Evolutionary conservation across 441 rosid species (phyloP), one percentile per base, ranked within the genome.

Genomic region (Rhodomyrtus psidioides): DNA sequence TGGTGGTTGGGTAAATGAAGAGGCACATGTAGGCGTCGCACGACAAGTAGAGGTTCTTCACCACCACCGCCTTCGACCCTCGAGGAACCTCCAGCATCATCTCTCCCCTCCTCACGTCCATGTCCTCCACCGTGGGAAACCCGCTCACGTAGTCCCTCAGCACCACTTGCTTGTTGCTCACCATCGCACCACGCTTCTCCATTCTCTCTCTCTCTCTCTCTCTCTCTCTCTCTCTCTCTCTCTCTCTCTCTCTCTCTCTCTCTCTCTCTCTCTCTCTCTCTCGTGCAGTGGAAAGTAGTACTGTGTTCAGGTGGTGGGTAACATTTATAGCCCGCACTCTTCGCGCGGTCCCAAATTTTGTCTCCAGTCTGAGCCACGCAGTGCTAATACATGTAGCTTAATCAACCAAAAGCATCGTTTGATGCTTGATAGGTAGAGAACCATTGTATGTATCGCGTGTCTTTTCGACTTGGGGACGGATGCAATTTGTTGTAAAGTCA

Each of bases 21-120:
- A 83, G 88, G 28, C 88, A 85, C 88, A 86, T 83, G 88, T 83
- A 83, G 84, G 85, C 34, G 53, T 86, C 85, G 53, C 85, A 74
- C 3, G 88, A 76, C 56, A 83, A 53, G 82, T 83, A 86, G 27
- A 86, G 83, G 6, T 56, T 86, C 76, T 86, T 83, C 10, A 86
- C 49, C 39, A 86, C 53, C 83, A 30, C 85, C 0, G 51, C 55
- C 13, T 59, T 30, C 28, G 56, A 27, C 44, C 85, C 74, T 21
- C 15, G 26, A 28, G 55, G 56, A n/a, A 58, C 14, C 81, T 58
- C 42, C 26, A 42, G 12, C 9, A 54, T 30, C 53, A 1, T 54
- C 62, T 14, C 49, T 5, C 39, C 49, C 7, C 9, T 27, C 13
- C 83, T 56, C 74, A 86, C 14, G 49, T 70, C 82, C 34, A 86